A percentile compares a stretch with the other conserved stretches of the same genome.
These are phyloP conservation scores for Metschnikowia borealis DNA, from an alignment of 805 yeast species.

Conservation along the genomic window DNA sequence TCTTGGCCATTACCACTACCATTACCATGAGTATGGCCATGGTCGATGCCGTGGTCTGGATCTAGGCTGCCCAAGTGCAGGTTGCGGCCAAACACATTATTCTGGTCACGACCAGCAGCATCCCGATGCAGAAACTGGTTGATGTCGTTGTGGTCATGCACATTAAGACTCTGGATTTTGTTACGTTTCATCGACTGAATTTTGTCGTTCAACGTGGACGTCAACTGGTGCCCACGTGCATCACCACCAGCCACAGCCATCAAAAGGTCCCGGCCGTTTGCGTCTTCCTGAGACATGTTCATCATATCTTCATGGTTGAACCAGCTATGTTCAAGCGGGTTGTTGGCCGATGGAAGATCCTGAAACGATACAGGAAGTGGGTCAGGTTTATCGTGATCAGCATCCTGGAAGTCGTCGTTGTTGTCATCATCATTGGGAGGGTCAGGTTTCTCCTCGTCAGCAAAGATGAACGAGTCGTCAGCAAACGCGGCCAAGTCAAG, in stretches of 20 bases:
- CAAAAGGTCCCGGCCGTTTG: not conserved
- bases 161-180: conserved; percentile 6
- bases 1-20: too few species aligned
- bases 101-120: not conserved
- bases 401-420: conserved; percentile 1
- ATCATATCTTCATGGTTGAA: not conserved
- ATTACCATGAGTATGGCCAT: not conserved
- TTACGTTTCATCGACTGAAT: conserved; percentile 12
- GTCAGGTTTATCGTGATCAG: not conserved
- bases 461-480: conserved; percentile 73
- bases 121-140: not conserved
- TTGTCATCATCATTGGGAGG: conserved; percentile 19
- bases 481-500: conserved; percentile 77
- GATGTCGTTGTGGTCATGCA: not conserved
- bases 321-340: not conserved
- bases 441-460: conserved; percentile 73
- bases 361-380: not conserved
- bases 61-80: not conserved
- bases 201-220: conserved; percentile 9
- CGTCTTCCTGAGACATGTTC: not conserved
- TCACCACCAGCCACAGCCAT: not conserved
- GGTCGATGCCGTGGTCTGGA: not conserved
- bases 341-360: not conserved
- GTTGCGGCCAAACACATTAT: not conserved
- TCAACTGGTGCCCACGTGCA: conserved; percentile 7